Evolutionary conservation across 2,329 filamentous ascomycete genomes (phyloP), one percentile per base, ranked within the genome.

Genomic region (Cladosporium cucumerinum): DNA sequence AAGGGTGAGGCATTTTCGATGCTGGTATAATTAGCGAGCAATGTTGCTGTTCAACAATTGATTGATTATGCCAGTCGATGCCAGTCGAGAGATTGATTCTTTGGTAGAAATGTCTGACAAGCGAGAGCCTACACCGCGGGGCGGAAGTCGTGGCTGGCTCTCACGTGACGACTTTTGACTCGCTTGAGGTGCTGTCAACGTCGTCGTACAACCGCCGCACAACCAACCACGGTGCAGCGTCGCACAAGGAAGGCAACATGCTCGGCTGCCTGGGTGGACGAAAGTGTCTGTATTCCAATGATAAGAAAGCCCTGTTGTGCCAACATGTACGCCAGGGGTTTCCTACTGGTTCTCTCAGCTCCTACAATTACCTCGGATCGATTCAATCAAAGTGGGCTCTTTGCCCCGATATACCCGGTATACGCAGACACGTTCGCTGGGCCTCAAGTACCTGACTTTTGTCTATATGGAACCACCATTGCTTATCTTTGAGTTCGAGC

Each of bases 1-100:
- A 82, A 10, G 80, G 80, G 66, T 77, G 75, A 64, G 70, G 69
- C 75, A 76, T 76, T 18, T 14, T 39, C 16, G 54, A 23, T 57
- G 28, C 12, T 51, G 23, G 23, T 51, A 1, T 2, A 28, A 28
- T 12, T 21, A 11, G 39, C 12, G n/a, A 21, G n/a, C 39, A 46
- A 23, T 21, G 12, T 21, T 46, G 39, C n/a, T 21, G 39, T 23
- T 10, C 39, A 23, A n/a, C 5, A 46, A 46, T 46, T n/a, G 7
- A 43, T n/a, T 46, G 18, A n/a, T 14, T 21, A 5, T 23, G 8
- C 5, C 12, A 16, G 34, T 18, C 18, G 21, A 11, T 46, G 39
- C 39, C 39, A 21, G 39, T 46, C 10, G n/a, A 21, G n/a, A 21
- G 39, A 46, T 46, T 46, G 39, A 46, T 46, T 46, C 39, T 46